These are phyloP conservation scores for Sporisorium iseilematis-ciliati DNA, from an alignment of 1,284 basidiomycete genomes.

Conservation along the genomic window DNA sequence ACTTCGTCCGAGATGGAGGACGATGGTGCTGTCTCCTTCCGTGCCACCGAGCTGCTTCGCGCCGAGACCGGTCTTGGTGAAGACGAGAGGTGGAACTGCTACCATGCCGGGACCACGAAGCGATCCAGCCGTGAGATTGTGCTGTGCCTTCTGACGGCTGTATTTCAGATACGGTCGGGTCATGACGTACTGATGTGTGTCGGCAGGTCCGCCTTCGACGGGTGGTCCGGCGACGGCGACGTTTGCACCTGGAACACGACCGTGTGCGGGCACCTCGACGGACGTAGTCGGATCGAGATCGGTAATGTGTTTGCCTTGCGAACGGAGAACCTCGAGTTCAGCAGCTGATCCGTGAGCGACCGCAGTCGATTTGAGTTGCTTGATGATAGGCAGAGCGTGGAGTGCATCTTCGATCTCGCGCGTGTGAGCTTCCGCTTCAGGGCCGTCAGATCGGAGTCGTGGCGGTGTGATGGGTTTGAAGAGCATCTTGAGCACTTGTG, in stretches of 20 bases:
- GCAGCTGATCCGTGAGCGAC: conserved; percentile 37
- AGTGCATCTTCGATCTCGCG: conserved; percentile 78
- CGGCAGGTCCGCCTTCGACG: conserved; percentile 40
- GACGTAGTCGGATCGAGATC: conserved; percentile 36
- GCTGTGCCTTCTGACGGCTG: conserved; percentile 78
- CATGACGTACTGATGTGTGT: conserved; percentile 54
- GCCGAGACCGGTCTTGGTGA: conserved; percentile 61
- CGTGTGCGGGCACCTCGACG: conserved; percentile 36
- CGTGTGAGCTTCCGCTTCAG: conserved; percentile 76
- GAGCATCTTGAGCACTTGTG: conserved; percentile 75
- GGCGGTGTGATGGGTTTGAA: conserved; percentile 81
- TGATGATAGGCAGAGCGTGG: conserved; percentile 75
- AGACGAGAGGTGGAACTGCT: conserved; percentile 58
- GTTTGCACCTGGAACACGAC: conserved; percentile 25
- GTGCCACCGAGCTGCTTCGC: conserved; percentile 55
- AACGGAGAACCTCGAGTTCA: conserved; percentile 37
- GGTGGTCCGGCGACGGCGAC: conserved; percentile 31
- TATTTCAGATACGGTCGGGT: conserved; percentile 79
- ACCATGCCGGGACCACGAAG: conserved; percentile 78
- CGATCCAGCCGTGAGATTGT: conserved; percentile 86
- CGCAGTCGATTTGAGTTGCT: conserved; percentile 32
- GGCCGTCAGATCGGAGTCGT: conserved; percentile 76
- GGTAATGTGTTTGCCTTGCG: conserved; percentile 30
- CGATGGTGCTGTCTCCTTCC: conserved; percentile 69
- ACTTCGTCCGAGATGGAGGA: conserved; percentile 85